Evolutionary conservation across 108 stramenopile genomes (phyloP).

Genomic region (Conticribra weissflogii): DNA sequence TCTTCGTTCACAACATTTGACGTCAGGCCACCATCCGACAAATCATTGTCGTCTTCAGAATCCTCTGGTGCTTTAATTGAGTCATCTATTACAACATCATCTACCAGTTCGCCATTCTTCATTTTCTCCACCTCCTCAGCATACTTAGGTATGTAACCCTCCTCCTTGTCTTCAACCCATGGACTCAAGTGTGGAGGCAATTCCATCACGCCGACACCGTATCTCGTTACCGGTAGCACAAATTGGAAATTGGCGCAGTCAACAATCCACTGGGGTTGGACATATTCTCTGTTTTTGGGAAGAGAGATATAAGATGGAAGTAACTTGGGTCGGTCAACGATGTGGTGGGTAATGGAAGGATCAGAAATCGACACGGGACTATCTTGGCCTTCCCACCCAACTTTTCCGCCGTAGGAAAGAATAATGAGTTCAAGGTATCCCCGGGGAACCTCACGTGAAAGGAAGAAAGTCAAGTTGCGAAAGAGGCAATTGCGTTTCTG

Average conservation of each 20-base stretch:
- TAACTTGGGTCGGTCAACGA: constrained; percentile 88
- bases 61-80: constrained; percentile 43
- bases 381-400: constrained; percentile 95
- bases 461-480: constrained; percentile 86
- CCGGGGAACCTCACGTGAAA: constrained; percentile 94
- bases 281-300: constrained; percentile 89
- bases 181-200: constrained; percentile 98
- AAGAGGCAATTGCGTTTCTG: constrained; percentile 76
- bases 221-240: constrained; percentile 84
- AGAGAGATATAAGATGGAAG: constrained; percentile 59
- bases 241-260: constrained; percentile 95
- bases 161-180: constrained; percentile 97
- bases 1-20: constrained; percentile 3
- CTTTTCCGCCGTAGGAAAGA: constrained; percentile 88
- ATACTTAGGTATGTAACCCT: constrained; percentile 98
- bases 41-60: constrained; percentile 25
- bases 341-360: constrained; percentile 93
- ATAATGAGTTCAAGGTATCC: constrained; percentile 93
- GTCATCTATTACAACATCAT: constrained; percentile 45
- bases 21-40: constrained; percentile 28
- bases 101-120: constrained; percentile 77
- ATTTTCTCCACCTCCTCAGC: constrained; percentile 93
- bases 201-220: constrained; percentile 80
- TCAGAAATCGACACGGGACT: constrained; percentile 86
- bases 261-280: constrained; percentile 99